Conservation (phyloP, 1,284 basidiomycete species). For the Marasmius tenuissimus region DNA sequence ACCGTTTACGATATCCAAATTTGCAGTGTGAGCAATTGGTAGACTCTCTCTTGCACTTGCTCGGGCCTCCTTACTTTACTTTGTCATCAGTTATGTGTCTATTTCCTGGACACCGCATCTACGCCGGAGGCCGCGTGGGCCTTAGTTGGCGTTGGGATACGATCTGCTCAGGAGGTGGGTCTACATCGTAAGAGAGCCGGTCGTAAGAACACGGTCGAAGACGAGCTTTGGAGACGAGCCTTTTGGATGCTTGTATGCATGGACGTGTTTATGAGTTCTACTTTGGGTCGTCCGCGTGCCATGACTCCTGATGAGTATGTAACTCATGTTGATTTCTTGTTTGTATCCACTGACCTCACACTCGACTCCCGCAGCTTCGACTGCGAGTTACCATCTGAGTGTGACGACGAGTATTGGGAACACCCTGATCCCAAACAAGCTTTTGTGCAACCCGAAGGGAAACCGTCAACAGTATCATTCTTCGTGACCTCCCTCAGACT, state of each 20-base stretch:
- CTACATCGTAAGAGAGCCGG: slow-evolving; percentile 21
- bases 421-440: not conserved
- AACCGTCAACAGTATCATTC: slow-evolving; percentile 12
- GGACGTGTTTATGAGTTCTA: slow-evolving; percentile 26
- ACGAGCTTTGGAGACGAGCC: slow-evolving; percentile 59
- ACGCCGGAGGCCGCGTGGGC: slow-evolving; percentile 55
- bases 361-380: slow-evolving; percentile 5
- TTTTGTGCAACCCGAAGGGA: slow-evolving; percentile 14
- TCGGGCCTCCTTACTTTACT: not conserved
- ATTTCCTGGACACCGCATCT: slow-evolving; percentile 44
- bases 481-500: slow-evolving; percentile 41
- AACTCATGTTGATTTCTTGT: not conserved
- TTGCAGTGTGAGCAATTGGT: not conserved
- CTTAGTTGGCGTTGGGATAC: slow-evolving; percentile 51
- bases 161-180: slow-evolving; percentile 37
- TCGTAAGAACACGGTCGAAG: slow-evolving; percentile 30
- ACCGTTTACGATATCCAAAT: not conserved
- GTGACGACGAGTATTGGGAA: slow-evolving; percentile 17
- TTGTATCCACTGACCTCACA: not conserved
- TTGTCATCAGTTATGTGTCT: slow-evolving; percentile 29
- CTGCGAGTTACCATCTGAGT: slow-evolving; percentile 12
- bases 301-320: slow-evolving; percentile 19
- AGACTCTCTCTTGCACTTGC: not conserved
- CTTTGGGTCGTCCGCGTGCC: slow-evolving; percentile 17
- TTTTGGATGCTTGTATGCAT: slow-evolving; percentile 38